phyloP scores from a whole-genome alignment of 2,329 filamentous ascomycete species.

The Ascocoryne sarcoides region DNA sequence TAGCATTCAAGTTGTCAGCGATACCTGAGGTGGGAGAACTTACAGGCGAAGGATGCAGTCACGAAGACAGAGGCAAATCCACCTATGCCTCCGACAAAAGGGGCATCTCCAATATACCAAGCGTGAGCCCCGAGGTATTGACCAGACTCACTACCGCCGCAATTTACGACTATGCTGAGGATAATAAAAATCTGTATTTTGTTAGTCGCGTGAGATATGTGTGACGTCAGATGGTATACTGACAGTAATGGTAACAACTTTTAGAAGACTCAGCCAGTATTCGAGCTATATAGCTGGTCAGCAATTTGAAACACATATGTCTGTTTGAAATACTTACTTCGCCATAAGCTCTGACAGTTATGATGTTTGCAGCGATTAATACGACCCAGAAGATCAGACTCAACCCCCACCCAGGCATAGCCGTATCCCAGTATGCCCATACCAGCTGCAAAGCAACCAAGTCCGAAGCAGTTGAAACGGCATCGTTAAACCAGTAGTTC shows the following conservation, averaged over 20 bases:
- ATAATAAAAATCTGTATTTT: constrained; percentile 48
- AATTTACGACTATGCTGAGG: constrained; percentile 51
- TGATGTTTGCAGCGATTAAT: constrained; percentile 42
- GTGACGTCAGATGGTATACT: constrained; percentile 4
- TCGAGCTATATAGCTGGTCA: constrained; percentile 33
- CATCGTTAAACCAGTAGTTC: constrained; percentile 62
- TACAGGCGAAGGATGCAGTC: constrained; percentile 51
- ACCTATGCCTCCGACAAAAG: constrained; percentile 56
- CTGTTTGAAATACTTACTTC: constrained; percentile 34
- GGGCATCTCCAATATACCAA: constrained; percentile 50
- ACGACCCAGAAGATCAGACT: constrained; percentile 53
- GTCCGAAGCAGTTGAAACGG: constrained; percentile 50
- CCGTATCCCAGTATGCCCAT: constrained; percentile 52
- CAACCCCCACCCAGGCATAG: constrained; percentile 54
- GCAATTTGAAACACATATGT: not conserved
- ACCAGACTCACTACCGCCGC: constrained; percentile 44
- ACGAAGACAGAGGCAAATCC: constrained; percentile 58
- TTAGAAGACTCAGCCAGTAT: constrained; percentile 48
- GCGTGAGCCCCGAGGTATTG: constrained; percentile 50
- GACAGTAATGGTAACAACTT: constrained; percentile 43
- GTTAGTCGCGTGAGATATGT: not conserved
- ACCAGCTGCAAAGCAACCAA: constrained; percentile 50
- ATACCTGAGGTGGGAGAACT: constrained; percentile 26
- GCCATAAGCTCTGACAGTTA: constrained; percentile 45
- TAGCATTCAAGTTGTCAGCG: too few species aligned